Conservation (phyloP, 208 protist genomes). For the Balamuthia mandrillaris region DNA sequence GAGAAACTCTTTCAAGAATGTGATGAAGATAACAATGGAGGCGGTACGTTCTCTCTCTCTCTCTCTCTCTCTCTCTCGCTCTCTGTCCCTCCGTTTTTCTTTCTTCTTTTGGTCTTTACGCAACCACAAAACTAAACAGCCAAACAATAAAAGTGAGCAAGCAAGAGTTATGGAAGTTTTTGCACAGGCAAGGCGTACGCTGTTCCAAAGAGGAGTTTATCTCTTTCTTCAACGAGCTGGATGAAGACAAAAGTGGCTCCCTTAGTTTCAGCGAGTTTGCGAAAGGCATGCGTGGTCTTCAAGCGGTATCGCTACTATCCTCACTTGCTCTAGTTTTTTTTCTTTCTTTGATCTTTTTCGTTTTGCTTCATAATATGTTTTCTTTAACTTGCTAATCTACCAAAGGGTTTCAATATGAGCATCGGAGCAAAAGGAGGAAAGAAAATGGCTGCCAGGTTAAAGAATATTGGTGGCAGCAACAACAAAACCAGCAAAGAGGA, state of each 20-base stretch:
- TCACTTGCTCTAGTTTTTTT: too few species aligned
- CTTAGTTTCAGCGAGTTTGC: conserved; percentile 27
- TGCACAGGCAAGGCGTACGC: conserved; percentile 23
- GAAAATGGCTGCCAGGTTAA: too few species aligned
- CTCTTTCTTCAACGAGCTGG: conserved; percentile 17
- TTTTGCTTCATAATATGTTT: too few species aligned
- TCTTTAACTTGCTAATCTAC: too few species aligned
- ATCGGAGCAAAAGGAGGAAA: too few species aligned
- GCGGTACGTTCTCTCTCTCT: not conserved
- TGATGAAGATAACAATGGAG: conserved; percentile 7
- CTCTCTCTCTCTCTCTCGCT: not conserved
- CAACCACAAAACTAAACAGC: too few species aligned
- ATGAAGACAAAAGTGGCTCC: conserved; percentile 10
- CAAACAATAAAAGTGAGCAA: conserved; percentile 10
- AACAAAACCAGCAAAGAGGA: too few species aligned
- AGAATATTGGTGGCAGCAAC: too few species aligned
- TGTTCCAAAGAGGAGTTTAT: conserved; percentile 27
- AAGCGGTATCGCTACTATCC: too few species aligned
- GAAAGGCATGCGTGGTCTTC: not conserved
- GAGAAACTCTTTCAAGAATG: conserved; percentile 27
- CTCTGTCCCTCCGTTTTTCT: not conserved
- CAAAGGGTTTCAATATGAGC: too few species aligned
- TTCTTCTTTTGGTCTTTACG: not conserved
- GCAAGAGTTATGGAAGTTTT: conserved; percentile 29
- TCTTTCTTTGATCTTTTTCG: too few species aligned